These are phyloP conservation scores for Phytophthora constricta DNA, from an alignment of 352 stramenopile species.

Conservation along the genomic window DNA sequence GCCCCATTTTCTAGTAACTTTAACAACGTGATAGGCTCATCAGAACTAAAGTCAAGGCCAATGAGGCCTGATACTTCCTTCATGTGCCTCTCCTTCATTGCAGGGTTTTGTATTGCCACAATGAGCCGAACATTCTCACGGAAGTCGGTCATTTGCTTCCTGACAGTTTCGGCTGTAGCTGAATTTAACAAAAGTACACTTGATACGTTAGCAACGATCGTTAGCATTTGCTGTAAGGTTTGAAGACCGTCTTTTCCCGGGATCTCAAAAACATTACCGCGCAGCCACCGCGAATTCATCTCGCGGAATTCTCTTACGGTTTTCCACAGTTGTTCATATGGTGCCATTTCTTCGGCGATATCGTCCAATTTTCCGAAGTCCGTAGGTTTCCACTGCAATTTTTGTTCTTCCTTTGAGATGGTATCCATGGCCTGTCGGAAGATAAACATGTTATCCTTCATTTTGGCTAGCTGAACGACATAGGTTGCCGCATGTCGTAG, in stretches of 20 bases:
- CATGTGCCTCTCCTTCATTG: conserved; percentile 70
- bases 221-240: conserved; percentile 64
- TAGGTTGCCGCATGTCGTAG: conserved; percentile 77
- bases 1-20: conserved; percentile 76
- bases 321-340: conserved; percentile 81
- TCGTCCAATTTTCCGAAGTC: conserved; percentile 81
- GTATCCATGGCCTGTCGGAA: conserved; percentile 66
- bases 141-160: conserved; percentile 85
- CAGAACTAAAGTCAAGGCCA: conserved; percentile 54
- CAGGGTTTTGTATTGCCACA: conserved; percentile 67
- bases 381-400: conserved; percentile 71
- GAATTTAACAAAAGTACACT: conserved; percentile 67
- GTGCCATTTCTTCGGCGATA: conserved; percentile 75
- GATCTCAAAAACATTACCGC: conserved; percentile 73
- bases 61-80: conserved; percentile 62
- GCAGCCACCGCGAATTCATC: conserved; percentile 68
- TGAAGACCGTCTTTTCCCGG: conserved; percentile 56
- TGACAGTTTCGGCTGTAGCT: conserved; percentile 66
- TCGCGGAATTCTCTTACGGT: conserved; percentile 78
- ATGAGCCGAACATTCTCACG: conserved; percentile 70
- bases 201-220: conserved; percentile 52
- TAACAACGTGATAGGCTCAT: conserved; percentile 68
- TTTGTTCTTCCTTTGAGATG: conserved; percentile 66
- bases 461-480: conserved; percentile 74
- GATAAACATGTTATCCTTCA: conserved; percentile 67